Percentiles rank a stretch among this genome's conserved stretches.
These are phyloP conservation scores for Barnettozyma botsteinii DNA, from an alignment of 805 yeast species.

Conservation along the genomic window DNA sequence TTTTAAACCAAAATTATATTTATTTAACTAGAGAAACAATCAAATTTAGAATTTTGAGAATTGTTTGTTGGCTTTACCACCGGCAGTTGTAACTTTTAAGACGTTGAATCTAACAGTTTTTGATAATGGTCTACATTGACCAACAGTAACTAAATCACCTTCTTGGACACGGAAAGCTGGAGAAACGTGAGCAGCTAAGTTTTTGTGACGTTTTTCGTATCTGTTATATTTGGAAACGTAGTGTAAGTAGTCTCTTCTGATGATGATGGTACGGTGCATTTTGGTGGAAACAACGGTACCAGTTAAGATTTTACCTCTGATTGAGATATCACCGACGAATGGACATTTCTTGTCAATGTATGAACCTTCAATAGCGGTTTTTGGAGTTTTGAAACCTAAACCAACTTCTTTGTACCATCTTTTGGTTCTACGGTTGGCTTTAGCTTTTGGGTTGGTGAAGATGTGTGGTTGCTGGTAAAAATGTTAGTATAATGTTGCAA, in stretches of 20 bases:
- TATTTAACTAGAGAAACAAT: slow-evolving; percentile 3
- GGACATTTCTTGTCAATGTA: slow-evolving; percentile 99
- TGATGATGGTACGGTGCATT: slow-evolving; percentile 99
- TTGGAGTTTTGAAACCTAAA: slow-evolving; percentile 99
- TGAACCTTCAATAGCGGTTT: slow-evolving; percentile 95
- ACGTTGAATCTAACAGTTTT: slow-evolving; percentile 99
- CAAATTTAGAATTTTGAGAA: slow-evolving; percentile 85
- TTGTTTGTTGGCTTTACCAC: slow-evolving; percentile 86
- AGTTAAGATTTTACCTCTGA: slow-evolving; percentile 99
- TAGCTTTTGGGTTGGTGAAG: slow-evolving; percentile 99
- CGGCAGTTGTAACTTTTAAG: slow-evolving; percentile 86
- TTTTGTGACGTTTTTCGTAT: slow-evolving; percentile 99
- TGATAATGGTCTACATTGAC: slow-evolving; percentile 99
- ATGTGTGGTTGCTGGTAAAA: slow-evolving; percentile 93
- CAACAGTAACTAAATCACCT: slow-evolving; percentile 99
- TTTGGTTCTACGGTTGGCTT: slow-evolving; percentile 97
- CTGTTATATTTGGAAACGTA: slow-evolving; percentile 99
- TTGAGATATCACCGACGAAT: slow-evolving; percentile 92
- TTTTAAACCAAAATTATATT: slow-evolving; percentile 5
- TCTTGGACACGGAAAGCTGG: slow-evolving; percentile 99
- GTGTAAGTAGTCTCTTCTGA: slow-evolving; percentile 99
- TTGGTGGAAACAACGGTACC: slow-evolving; percentile 99
- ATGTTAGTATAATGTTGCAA: slow-evolving; percentile 32
- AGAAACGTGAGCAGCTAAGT: slow-evolving; percentile 98
- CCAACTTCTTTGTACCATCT: slow-evolving; percentile 99